These are phyloP conservation scores for Ajuga reptans DNA, from an alignment of 305 asterid genomes.

Conservation along the genomic window DNA sequence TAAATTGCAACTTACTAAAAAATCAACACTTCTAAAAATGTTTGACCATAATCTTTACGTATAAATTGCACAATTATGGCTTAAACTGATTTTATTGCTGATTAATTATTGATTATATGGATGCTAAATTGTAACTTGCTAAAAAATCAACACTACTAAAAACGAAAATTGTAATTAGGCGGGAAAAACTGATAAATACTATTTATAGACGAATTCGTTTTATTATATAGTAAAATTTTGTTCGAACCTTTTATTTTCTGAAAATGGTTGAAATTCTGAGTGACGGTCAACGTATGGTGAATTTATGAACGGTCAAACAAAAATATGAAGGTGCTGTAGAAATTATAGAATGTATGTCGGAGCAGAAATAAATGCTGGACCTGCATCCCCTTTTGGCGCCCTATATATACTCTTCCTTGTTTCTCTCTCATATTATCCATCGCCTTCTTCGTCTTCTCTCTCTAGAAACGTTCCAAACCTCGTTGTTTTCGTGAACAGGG, in stretches of 20 bases:
- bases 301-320: slow-evolving; percentile 5
- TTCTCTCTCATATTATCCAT: slow-evolving; percentile 17
- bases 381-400: slow-evolving; percentile 23
- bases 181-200: too few species aligned
- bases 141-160: too few species aligned
- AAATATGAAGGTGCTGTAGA: not conserved
- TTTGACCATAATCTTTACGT: too few species aligned
- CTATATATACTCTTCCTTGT: slow-evolving; percentile 18
- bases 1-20: too few species aligned
- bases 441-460: slow-evolving; percentile 10
- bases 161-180: too few species aligned
- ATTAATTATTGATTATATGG: too few species aligned
- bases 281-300: slow-evolving; percentile 12
- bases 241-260: not conserved
- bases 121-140: too few species aligned
- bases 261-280: not conserved
- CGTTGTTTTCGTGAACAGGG: not conserved
- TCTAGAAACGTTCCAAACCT: slow-evolving; percentile 3
- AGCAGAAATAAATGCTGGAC: slow-evolving; percentile 19
- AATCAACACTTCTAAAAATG: too few species aligned
- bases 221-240: too few species aligned
- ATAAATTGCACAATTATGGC: too few species aligned
- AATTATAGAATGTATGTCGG: slow-evolving; percentile 36
- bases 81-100: too few species aligned
- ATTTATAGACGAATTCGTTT: too few species aligned